These are phyloP conservation scores for Termitomyces eurrhizus DNA, from an alignment of 768 basidiomycete species.

Conservation along the genomic window DNA sequence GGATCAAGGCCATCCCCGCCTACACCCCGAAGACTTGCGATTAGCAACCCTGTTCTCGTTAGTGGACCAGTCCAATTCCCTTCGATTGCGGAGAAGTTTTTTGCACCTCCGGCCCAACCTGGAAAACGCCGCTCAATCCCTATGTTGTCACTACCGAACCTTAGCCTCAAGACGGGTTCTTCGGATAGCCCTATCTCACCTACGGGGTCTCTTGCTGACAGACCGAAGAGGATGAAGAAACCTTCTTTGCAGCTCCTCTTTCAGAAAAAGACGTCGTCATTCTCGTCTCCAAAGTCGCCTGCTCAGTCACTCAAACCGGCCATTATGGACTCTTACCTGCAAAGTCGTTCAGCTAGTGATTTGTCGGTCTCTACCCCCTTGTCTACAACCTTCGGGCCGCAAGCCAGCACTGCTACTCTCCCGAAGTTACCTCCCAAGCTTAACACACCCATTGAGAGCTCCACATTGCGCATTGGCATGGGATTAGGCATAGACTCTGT, in stretches of 20 bases:
- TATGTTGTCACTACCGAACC: conserved; percentile 34
- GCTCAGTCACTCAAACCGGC: conserved; percentile 22
- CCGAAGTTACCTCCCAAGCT: conserved; percentile 43
- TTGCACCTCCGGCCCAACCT: conserved; percentile 13
- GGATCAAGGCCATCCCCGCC: conserved; percentile 20
- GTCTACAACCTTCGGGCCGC: conserved; percentile 59
- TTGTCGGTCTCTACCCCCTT: conserved; percentile 47
- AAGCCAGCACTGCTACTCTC: conserved; percentile 40
- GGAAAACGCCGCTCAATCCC: conserved; percentile 37
- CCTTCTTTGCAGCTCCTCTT: conserved; percentile 70
- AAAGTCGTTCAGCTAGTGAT: conserved; percentile 37
- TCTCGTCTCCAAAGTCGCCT: conserved; percentile 24
- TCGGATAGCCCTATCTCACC: conserved; percentile 26
- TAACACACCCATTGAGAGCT: conserved; percentile 59
- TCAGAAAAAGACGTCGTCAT: conserved; percentile 56
- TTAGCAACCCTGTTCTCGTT: conserved; percentile 28
- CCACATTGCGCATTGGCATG: conserved; percentile 39
- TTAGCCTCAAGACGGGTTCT: conserved; percentile 23
- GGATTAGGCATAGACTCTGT: conserved; percentile 32
- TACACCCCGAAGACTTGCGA: conserved; percentile 19
- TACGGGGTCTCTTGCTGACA: conserved; percentile 26
- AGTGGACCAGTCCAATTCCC: conserved; percentile 45
- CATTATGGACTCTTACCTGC: conserved; percentile 28
- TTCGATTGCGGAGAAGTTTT: conserved; percentile 22
- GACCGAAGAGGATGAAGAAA: conserved; percentile 48